phyloP scores from a whole-genome alignment of 2,329 filamentous ascomycete species.

The Botrytis hyacinthi region DNA sequence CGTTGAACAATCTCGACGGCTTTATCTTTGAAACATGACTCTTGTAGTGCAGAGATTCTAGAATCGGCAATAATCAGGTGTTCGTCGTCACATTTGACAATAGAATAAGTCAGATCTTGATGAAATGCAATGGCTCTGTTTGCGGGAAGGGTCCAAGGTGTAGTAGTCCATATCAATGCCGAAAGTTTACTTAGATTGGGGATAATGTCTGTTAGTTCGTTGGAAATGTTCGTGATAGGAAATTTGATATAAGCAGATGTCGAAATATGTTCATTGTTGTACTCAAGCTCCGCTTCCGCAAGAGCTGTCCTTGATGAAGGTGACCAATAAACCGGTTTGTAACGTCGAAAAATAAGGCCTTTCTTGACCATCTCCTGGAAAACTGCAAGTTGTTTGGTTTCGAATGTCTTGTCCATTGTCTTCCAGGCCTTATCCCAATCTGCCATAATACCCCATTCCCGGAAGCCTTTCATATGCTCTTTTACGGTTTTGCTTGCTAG shows the following conservation, averaged over 20 bases:
- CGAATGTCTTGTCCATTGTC: slow-evolving; percentile 75
- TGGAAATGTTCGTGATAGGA: slow-evolving; percentile 55
- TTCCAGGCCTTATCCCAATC: slow-evolving; percentile 76
- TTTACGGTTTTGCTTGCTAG: slow-evolving; percentile 68
- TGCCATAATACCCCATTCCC: slow-evolving; percentile 72
- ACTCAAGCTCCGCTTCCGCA: slow-evolving; percentile 82
- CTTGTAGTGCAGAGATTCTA: slow-evolving; percentile 60
- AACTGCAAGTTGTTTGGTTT: slow-evolving; percentile 70
- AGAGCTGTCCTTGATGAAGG: slow-evolving; percentile 75
- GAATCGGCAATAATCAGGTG: slow-evolving; percentile 70
- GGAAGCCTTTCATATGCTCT: slow-evolving; percentile 71
- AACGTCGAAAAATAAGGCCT: slow-evolving; percentile 72
- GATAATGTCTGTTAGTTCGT: slow-evolving; percentile 44
- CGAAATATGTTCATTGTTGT: slow-evolving; percentile 71
- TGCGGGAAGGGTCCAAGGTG: slow-evolving; percentile 93
- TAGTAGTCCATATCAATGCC: slow-evolving; percentile 98
- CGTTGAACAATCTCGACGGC: slow-evolving; percentile 49
- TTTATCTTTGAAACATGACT: slow-evolving; percentile 42
- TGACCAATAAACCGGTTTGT: slow-evolving; percentile 86
- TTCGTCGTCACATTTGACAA: slow-evolving; percentile 57
- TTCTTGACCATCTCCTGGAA: slow-evolving; percentile 73
- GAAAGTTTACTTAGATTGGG: slow-evolving; percentile 51
- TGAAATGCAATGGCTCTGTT: slow-evolving; percentile 87
- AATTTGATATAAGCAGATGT: slow-evolving; percentile 78
- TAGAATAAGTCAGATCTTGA: slow-evolving; percentile 67